Evolutionary conservation across 2,329 filamentous ascomycete genomes (phyloP).

Genomic region (Hysterium pulicare): DNA sequence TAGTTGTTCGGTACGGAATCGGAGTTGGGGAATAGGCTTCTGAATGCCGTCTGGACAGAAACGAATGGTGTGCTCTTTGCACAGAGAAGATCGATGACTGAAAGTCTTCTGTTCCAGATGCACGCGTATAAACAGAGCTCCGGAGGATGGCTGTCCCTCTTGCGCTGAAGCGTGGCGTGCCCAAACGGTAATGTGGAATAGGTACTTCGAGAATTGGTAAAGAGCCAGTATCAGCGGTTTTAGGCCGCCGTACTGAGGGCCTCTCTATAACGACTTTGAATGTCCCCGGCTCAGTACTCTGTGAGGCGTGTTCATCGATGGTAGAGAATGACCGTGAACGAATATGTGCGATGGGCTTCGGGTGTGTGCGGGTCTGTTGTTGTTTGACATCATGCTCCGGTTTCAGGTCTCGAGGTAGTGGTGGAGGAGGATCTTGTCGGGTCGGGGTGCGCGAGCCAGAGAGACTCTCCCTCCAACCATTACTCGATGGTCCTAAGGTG

Average conservation of each 20-base stretch:
- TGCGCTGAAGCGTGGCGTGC: constrained; percentile 74
- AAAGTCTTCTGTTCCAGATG: constrained; percentile 67
- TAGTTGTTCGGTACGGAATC: constrained; percentile 31
- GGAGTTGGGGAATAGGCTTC: constrained; percentile 35
- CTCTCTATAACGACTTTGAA: constrained; percentile 80
- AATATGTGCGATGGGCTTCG: constrained; percentile 24
- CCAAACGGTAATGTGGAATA: constrained; percentile 82
- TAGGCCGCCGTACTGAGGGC: constrained; percentile 59
- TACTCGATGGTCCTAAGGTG: constrained; percentile 26
- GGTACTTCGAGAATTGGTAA: constrained; percentile 64
- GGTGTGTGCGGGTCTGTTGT: constrained; percentile 6
- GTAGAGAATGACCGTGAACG: constrained; percentile 77
- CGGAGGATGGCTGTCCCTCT: constrained; percentile 74
- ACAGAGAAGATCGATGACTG: constrained; percentile 56
- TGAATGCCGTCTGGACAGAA: constrained; percentile 34
- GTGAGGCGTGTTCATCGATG: constrained; percentile 59
- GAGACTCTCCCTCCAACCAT: constrained; percentile 35
- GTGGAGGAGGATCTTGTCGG: constrained; percentile 21
- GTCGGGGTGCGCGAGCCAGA: constrained; percentile 32
- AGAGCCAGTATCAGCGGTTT: constrained; percentile 57
- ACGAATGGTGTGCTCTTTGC: constrained; percentile 36
- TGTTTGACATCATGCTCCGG: neutral
- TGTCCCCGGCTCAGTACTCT: constrained; percentile 60
- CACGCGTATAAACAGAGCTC: constrained; percentile 69
- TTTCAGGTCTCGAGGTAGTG: neutral